Conservation (phyloP, 2,329 filamentous ascomycete species). For the Esteya vermicola region DNA sequence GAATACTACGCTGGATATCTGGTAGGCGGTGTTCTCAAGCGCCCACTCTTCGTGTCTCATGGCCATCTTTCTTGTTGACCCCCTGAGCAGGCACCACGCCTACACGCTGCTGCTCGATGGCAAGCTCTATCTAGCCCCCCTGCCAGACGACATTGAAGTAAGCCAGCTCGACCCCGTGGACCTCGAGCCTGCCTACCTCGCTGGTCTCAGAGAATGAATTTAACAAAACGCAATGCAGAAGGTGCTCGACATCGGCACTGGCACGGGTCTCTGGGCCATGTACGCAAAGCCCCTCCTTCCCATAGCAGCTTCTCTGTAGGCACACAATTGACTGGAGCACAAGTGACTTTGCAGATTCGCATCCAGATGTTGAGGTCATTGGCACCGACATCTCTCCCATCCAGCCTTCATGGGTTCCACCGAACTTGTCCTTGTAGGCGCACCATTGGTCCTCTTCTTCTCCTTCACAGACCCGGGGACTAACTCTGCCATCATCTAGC, state of each 20-base stretch:
- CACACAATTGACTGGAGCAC: not conserved
- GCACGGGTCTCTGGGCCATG: not conserved
- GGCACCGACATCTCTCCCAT: not conserved
- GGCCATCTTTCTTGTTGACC: too few species aligned
- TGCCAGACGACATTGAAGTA: not conserved
- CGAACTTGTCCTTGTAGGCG: not conserved
- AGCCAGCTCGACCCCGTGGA: not conserved
- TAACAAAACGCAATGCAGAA: not conserved
- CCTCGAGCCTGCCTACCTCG: too few species aligned
- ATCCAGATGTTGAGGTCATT: not conserved
- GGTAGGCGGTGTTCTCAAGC: too few species aligned
- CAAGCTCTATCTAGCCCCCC: not conserved
- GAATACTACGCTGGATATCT: too few species aligned
- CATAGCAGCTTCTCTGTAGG: not conserved
- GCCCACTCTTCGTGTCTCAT: too few species aligned
- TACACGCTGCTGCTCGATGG: not conserved
- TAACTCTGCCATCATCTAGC: not conserved
- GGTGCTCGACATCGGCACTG: not conserved
- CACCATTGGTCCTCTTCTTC: not conserved
- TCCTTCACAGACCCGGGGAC: too few species aligned
- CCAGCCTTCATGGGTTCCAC: not conserved
- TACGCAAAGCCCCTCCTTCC: not conserved
- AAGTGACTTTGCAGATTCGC: not conserved
- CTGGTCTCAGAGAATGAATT: not conserved
- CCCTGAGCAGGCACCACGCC: not conserved